A percentile compares a stretch with the other conserved stretches of the same genome.
These are phyloP conservation scores for Ganoderma boninense DNA, from an alignment of 1,284 basidiomycete species.

Conservation along the genomic window DNA sequence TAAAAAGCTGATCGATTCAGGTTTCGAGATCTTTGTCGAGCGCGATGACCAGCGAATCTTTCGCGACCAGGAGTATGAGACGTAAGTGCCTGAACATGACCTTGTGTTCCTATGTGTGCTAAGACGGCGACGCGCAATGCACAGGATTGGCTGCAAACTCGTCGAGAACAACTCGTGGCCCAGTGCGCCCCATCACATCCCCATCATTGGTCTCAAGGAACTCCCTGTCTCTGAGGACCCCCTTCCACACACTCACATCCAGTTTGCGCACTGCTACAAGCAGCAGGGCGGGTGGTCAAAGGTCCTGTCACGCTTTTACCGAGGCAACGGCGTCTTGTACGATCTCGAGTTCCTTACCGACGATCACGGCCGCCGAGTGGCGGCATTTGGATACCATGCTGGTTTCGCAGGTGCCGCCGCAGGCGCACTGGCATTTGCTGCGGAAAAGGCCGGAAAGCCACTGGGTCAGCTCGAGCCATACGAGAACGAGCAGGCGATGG, in stretches of 20 bases:
- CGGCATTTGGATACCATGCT: slow-evolving; percentile 99
- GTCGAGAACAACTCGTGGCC: slow-evolving; percentile 94
- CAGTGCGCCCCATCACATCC: slow-evolving; percentile 73
- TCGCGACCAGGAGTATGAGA: slow-evolving; percentile 92
- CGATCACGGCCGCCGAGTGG: slow-evolving; percentile 86
- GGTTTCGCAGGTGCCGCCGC: slow-evolving; percentile 98
- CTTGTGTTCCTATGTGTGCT: slow-evolving; percentile 15
- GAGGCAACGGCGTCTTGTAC: slow-evolving; percentile 90
- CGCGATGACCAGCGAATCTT: slow-evolving; percentile 96
- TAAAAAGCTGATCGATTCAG: slow-evolving; percentile 89
- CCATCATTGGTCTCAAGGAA: slow-evolving; percentile 98
- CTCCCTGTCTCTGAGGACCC: slow-evolving; percentile 85
- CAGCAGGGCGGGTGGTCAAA: slow-evolving; percentile 93
- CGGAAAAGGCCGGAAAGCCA: slow-evolving; percentile 67
- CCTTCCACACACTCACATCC: slow-evolving; percentile 94
- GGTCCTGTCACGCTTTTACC: slow-evolving; percentile 89
- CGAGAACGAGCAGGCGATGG: slow-evolving; percentile 85
- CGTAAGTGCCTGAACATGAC: slow-evolving; percentile 60
- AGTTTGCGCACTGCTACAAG: slow-evolving; percentile 99
- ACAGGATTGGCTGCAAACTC: slow-evolving; percentile 89
- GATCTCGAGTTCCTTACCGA: slow-evolving; percentile 98
- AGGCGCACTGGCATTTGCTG: slow-evolving; percentile 86
- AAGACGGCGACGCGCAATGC: slow-evolving; percentile 7
- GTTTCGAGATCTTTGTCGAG: slow-evolving; percentile 94
- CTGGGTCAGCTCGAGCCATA: slow-evolving; percentile 84